Base-by-base conservation (phyloP, 257 asterid genomes). In the Salvia rosmarinus region DNA sequence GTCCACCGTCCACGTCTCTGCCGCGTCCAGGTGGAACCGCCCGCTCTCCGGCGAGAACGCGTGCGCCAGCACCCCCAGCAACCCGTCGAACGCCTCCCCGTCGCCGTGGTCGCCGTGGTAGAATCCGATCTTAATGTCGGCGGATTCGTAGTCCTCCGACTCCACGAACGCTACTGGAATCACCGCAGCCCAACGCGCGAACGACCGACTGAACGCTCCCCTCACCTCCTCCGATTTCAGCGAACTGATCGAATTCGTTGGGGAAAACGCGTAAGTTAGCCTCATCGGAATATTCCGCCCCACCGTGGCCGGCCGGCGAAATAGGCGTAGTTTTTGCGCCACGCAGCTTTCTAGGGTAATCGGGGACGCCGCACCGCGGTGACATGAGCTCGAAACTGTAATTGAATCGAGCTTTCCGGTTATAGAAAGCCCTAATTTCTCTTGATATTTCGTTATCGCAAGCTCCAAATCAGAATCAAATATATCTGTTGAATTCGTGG, bases 1-100 rank as follows among this genome's bases (percentile, higher is more conserved):
- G 73, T 93, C 94, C 70, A 86, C 96, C 51, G 97, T 78, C 98
- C 98, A 93, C 34, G 85, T 84, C 85, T 94, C 98, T 8, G 95
- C 96, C 20, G 96, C 87, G 77, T 94, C 98, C 5, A 94, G 92
- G 76, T 94, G 98, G 76, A 89, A 74, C 75, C 84, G 67, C 77
- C 97, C 98, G 16, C 83, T 89, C 74, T 89, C 95, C 4, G 98
- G 98, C 25, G 96, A 86, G 64, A 86, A 91, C 19, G 97, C 90
- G 60, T 94, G 98, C 6, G 92, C 98, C 49, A 91, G 75, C 3
- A 91, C 84, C 3, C 98, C 98, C 0, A 93, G 79, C 40, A 85
- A 88, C 2, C 98, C 96, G 63, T 90, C 95, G 64, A 92, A 90
- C 59, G 92, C 82, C 83, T 90, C 96, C 3, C 90, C 95, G 25